Conservation (phyloP, 257 asterid genomes). For the Schizonepeta tenuifolia region DNA sequence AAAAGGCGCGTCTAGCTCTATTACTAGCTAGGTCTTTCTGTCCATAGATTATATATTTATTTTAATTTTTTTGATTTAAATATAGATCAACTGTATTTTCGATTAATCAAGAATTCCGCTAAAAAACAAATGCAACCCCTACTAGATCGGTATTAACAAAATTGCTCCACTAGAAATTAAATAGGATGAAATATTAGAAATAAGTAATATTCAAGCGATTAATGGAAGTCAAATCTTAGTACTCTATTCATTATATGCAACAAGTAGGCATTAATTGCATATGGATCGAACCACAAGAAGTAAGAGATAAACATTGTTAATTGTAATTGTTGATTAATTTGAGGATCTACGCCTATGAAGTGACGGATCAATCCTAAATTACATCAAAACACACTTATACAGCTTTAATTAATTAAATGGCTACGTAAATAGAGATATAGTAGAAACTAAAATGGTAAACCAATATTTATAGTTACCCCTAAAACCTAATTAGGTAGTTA, state of each 20-base stretch:
- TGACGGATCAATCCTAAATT: constrained; percentile 18
- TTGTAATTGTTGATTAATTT: constrained; percentile 19
- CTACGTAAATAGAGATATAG: neutral
- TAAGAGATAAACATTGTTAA: neutral
- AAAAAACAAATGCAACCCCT: neutral
- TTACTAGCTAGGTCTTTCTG: neutral
- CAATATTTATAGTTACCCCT: constrained; percentile 27
- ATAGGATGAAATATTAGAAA: constrained; percentile 25
- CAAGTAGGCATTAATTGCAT: constrained; percentile 3
- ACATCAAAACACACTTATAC: constrained; percentile 1
- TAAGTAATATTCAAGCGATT: neutral
- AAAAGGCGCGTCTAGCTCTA: neutral
- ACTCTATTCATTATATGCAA: constrained; percentile 8
- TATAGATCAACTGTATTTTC: neutral
- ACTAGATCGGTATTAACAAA: constrained; percentile 3
- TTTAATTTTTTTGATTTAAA: neutral
- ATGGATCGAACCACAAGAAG: constrained; percentile 12
- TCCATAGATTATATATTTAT: too few relatives aligned
- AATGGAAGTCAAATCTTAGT: constrained; percentile 30
- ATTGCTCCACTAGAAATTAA: constrained; percentile 12
- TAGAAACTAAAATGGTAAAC: constrained; percentile 31
- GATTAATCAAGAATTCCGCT: neutral
- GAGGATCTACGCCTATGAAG: constrained; percentile 23
- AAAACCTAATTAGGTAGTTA: constrained; percentile 27
- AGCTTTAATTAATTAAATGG: neutral